These are phyloP conservation scores for Vigna radiata DNA, from an alignment of 306 rosid genomes.

Conservation along the genomic window DNA sequence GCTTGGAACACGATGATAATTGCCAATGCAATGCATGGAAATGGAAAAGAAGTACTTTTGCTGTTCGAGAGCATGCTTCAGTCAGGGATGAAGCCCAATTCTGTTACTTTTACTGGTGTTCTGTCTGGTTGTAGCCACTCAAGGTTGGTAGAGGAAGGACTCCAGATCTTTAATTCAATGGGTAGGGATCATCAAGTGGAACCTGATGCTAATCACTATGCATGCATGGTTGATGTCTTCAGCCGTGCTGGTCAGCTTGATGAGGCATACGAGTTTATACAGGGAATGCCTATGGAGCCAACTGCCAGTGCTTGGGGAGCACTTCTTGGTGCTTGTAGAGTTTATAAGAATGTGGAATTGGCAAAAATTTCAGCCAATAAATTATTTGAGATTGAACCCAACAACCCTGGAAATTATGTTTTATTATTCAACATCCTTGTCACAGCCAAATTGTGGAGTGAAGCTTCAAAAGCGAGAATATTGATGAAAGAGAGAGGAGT, in stretches of 20 bases:
- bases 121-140: slow-evolving; percentile 73
- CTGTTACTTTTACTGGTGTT: slow-evolving; percentile 61
- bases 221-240: slow-evolving; percentile 61
- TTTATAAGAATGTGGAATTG: slow-evolving; percentile 55
- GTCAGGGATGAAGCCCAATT: slow-evolving; percentile 55
- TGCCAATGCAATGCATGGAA: slow-evolving; percentile 64
- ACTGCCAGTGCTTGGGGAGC: slow-evolving; percentile 67
- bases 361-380: slow-evolving; percentile 58
- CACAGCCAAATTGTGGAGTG: slow-evolving; percentile 62
- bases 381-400: slow-evolving; percentile 62
- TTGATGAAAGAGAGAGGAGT: slow-evolving; percentile 63
- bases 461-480: slow-evolving; percentile 62
- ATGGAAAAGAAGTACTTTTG: slow-evolving; percentile 60
- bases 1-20: slow-evolving; percentile 72
- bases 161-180: slow-evolving; percentile 56
- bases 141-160: slow-evolving; percentile 56
- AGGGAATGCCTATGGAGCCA: slow-evolving; percentile 64
- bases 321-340: slow-evolving; percentile 66
- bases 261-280: slow-evolving; percentile 59
- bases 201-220: slow-evolving; percentile 60
- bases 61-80: slow-evolving; percentile 54
- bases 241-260: slow-evolving; percentile 61
- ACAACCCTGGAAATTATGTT: slow-evolving; percentile 61
- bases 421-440: slow-evolving; percentile 54
- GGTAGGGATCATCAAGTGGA: slow-evolving; percentile 53